phyloP scores from a whole-genome alignment of 2,329 filamentous ascomycete species.

The Alternaria gaisen region DNA sequence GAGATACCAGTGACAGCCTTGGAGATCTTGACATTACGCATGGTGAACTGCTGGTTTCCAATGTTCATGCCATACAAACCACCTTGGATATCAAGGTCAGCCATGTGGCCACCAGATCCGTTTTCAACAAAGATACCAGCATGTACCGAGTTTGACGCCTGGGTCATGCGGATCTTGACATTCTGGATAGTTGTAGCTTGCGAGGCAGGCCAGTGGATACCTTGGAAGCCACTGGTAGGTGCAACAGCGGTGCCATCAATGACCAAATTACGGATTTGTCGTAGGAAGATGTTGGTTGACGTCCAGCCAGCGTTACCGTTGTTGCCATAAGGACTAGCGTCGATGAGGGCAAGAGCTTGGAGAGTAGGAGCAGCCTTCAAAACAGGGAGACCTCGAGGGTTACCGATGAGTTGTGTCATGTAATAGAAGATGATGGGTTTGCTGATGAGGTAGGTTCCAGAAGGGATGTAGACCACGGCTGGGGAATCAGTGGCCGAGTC shows the following conservation, averaged over 20 bases:
- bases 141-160: constrained; percentile 56
- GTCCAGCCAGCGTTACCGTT: constrained; percentile 53
- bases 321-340: constrained; percentile 62
- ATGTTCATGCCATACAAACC: constrained; percentile 55
- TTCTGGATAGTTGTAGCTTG: constrained; percentile 60
- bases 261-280: constrained; percentile 72
- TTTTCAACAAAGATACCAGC: constrained; percentile 59
- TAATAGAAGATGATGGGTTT: constrained; percentile 69
- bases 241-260: constrained; percentile 65
- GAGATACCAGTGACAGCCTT: constrained; percentile 63
- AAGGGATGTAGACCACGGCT: constrained; percentile 66
- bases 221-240: constrained; percentile 56
- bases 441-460: constrained; percentile 63
- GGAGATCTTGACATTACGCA: constrained; percentile 65
- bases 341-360: constrained; percentile 65
- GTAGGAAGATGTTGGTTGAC: constrained; percentile 70
- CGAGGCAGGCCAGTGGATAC: constrained; percentile 59
- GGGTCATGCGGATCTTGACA: constrained; percentile 55
- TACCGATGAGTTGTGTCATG: constrained; percentile 69
- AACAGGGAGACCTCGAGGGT: constrained; percentile 64
- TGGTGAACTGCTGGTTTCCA: constrained; percentile 65
- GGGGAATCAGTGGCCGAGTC: constrained; percentile 61
- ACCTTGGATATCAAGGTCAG: constrained; percentile 56
- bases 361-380: constrained; percentile 65
- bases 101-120: constrained; percentile 58